phyloP scores from a whole-genome alignment of 768 basidiomycete genomes.

The Hericium alpestre region DNA sequence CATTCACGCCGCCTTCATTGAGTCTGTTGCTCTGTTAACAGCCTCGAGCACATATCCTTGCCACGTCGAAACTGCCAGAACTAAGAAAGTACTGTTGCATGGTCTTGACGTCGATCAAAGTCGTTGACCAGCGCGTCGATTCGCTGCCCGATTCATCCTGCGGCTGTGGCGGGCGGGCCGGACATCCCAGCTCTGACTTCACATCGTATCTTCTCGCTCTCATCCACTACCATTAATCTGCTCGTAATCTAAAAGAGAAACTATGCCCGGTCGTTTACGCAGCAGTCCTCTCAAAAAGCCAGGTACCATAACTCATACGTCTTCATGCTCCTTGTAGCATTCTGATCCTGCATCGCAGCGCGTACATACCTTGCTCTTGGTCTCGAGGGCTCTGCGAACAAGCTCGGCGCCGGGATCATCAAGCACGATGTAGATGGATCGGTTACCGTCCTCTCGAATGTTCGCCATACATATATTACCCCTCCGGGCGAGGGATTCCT shows the following conservation, averaged over 20 bases:
- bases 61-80: too few species aligned
- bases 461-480: conserved; percentile 97
- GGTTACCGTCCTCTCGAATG: conserved; percentile 75
- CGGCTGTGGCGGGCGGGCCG: too few species aligned
- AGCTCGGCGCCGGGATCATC: conserved; percentile 90
- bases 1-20: too few species aligned
- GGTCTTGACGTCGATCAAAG: too few species aligned
- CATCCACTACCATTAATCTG: background rate
- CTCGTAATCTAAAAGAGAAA: background rate
- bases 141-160: too few species aligned
- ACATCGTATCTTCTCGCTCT: too few species aligned
- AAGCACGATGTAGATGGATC: conserved; percentile 67
- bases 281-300: conserved; percentile 9
- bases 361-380: conserved; percentile 80
- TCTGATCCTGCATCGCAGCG: conserved; percentile 27
- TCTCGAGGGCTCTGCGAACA: conserved; percentile 96
- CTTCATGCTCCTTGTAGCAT: too few species aligned
- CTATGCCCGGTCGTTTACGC: conserved; percentile 9
- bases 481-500: conserved; percentile 97
- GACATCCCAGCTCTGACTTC: too few species aligned
- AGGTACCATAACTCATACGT: conserved; percentile 1
- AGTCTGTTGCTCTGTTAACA: too few species aligned
- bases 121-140: too few species aligned
- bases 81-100: too few species aligned
- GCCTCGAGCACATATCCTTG: too few species aligned